These are phyloP conservation scores for Ustilago trichophora DNA, from an alignment of 1,284 basidiomycete genomes.

Conservation along the genomic window DNA sequence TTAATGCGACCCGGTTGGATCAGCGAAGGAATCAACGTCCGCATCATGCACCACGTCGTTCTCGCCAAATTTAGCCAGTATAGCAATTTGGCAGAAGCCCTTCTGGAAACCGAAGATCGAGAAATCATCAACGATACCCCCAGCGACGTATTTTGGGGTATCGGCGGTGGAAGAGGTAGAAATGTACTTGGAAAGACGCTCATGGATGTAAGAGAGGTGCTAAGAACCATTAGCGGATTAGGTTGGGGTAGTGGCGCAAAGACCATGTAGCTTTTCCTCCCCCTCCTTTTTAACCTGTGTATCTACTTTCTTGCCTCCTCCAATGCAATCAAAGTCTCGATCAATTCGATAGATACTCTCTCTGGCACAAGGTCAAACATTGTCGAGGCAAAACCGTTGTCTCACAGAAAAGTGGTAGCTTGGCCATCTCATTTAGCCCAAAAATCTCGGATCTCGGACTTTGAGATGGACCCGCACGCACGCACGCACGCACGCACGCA, in stretches of 20 bases:
- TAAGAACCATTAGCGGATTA: constrained; percentile 33
- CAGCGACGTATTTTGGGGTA: constrained; percentile 60
- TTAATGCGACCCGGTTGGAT: constrained; percentile 53
- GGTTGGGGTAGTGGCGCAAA: constrained; percentile 46
- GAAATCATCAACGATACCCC: constrained; percentile 50
- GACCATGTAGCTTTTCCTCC: no score
- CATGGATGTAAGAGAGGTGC: constrained; percentile 42
- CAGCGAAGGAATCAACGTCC: constrained; percentile 46
- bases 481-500: no score
- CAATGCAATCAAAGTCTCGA: no score
- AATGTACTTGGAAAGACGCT: constrained; percentile 55
- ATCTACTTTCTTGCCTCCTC: no score
- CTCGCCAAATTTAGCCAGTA: constrained; percentile 56
- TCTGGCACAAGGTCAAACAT: no score
- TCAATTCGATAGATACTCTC: no score
- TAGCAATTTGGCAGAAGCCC: constrained; percentile 14
- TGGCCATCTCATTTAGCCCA: no score
- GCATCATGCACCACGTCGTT: constrained; percentile 49
- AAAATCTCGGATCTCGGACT: no score
- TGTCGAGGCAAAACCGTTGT: no score
- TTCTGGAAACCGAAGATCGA: constrained; percentile 48
- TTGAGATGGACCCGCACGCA: no score
- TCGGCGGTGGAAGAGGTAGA: constrained; percentile 27
- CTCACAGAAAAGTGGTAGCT: no score
- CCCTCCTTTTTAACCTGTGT: no score